Percentiles rank a stretch among this genome's conserved stretches.
Evolutionary conservation across 2,329 filamentous ascomycete species (phyloP).

Genomic region (Ceratocystis cubensis): DNA sequence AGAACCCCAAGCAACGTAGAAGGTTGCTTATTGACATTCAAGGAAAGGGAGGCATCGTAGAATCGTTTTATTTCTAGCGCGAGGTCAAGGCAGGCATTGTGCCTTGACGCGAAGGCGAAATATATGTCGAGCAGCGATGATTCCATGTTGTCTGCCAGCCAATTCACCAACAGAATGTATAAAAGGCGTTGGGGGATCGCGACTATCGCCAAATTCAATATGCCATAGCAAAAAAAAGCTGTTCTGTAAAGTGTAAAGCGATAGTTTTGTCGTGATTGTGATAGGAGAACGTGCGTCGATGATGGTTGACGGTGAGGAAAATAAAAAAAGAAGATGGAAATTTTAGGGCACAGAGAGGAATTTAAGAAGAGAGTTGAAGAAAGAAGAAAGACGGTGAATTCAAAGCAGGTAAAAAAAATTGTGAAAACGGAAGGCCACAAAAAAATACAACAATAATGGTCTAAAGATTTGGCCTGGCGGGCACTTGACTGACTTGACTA

Average conservation of each 20-base stretch:
- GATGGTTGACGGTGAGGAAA: not conserved
- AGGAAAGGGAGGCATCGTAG: too few species aligned
- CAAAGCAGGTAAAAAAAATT: constrained; percentile 3
- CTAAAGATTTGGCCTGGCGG: not conserved
- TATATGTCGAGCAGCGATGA: too few species aligned
- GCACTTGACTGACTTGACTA: not conserved
- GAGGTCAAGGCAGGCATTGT: too few species aligned
- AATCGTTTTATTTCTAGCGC: too few species aligned
- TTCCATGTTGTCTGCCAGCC: too few species aligned
- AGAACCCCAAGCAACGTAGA: too few species aligned
- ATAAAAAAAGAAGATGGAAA: not conserved
- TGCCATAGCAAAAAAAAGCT: not conserved
- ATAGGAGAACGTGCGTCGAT: not conserved
- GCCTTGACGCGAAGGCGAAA: too few species aligned
- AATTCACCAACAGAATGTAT: too few species aligned
- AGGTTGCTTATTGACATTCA: too few species aligned
- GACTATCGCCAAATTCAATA: not conserved
- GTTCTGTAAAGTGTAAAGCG: not conserved
- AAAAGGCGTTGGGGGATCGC: too few species aligned
- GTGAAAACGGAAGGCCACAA: constrained; percentile 1
- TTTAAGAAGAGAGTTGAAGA: constrained; percentile 12
- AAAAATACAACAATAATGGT: constrained; percentile 12
- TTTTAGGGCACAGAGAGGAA: not conserved
- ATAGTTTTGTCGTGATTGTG: too few species aligned
- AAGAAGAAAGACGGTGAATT: constrained; percentile 4